These are phyloP conservation scores for Fusarium nodosum DNA, from an alignment of 2,329 filamentous ascomycete genomes.

Conservation along the genomic window DNA sequence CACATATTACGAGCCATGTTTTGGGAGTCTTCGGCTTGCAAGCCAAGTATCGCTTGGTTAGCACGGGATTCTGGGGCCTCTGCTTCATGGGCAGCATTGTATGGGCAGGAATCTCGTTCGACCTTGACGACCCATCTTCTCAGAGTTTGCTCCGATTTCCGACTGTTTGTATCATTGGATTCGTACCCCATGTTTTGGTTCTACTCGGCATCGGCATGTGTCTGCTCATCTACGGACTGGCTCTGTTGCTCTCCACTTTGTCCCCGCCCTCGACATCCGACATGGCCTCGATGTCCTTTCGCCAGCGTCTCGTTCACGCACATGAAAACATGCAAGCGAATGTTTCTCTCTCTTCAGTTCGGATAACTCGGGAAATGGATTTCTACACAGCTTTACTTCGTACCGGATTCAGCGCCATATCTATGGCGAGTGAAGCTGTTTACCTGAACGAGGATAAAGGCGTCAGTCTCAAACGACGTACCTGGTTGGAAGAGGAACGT, in stretches of 20 bases:
- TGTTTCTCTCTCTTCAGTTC: conserved; percentile 83
- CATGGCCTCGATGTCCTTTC: conserved; percentile 57
- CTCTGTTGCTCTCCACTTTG: conserved; percentile 78
- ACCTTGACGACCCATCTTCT: conserved; percentile 69
- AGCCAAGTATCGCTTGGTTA: conserved; percentile 82
- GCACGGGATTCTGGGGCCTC: conserved; percentile 89
- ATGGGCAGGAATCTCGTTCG: conserved; percentile 77
- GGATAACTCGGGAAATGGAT: conserved; percentile 88
- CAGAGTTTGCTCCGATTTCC: conserved; percentile 87
- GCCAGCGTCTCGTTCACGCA: conserved; percentile 75
- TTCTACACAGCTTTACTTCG: conserved; percentile 93
- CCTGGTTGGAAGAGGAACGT: conserved; percentile 93
- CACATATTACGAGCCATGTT: conserved; percentile 86
- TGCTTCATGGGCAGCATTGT: conserved; percentile 90
- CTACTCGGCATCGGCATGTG: conserved; percentile 83
- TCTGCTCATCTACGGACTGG: conserved; percentile 80
- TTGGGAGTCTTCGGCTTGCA: conserved; percentile 86
- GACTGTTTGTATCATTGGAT: conserved; percentile 94
- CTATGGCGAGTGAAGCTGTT: conserved; percentile 94
- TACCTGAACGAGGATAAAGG: conserved; percentile 91
- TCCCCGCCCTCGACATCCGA: conserved; percentile 51
- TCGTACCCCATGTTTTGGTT: conserved; percentile 93
- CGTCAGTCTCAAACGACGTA: conserved; percentile 80
- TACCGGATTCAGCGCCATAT: conserved; percentile 88
- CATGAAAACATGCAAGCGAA: conserved; percentile 94